A percentile compares a stretch with the other conserved stretches of the same genome.
phyloP scores from a whole-genome alignment of 352 stramenopile species.

The Phytophthora rubi region DNA sequence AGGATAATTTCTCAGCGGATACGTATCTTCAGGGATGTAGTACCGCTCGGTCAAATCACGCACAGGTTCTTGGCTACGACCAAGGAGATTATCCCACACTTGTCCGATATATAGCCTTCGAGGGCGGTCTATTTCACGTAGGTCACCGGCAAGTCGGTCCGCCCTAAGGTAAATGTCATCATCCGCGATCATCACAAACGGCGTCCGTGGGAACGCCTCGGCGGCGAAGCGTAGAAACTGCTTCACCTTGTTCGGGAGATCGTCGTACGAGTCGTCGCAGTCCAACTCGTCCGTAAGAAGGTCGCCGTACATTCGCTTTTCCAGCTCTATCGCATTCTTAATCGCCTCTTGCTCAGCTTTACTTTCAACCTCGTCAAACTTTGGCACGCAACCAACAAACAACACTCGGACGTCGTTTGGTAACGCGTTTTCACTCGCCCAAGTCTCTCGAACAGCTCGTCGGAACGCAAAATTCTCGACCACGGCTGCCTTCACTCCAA shows the following conservation, averaged over 20 bases:
- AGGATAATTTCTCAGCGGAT: constrained; percentile 38
- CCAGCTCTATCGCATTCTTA: constrained; percentile 25
- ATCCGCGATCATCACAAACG: constrained; percentile 63
- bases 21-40: constrained; percentile 39
- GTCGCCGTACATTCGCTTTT: constrained; percentile 45
- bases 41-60: constrained; percentile 38
- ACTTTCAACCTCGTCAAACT: not conserved
- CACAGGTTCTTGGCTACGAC: constrained; percentile 22
- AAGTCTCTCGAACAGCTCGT: constrained; percentile 53
- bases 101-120: constrained; percentile 25
- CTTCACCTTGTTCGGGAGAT: constrained; percentile 59
- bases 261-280: constrained; percentile 60
- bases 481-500: constrained; percentile 59
- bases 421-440: constrained; percentile 30
- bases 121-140: constrained; percentile 1
- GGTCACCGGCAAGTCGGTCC: constrained; percentile 11
- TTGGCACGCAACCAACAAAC: constrained; percentile 47
- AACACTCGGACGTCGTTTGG: constrained; percentile 31
- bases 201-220: constrained; percentile 4
- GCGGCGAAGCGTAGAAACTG: constrained; percentile 51
- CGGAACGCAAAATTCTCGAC: constrained; percentile 37
- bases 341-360: constrained; percentile 5
- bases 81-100: constrained; percentile 32
- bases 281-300: constrained; percentile 51
- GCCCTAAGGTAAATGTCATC: constrained; percentile 61